Percentiles rank a stretch among this genome's conserved stretches.
These are phyloP conservation scores for Xylaria sp. DNA, from an alignment of 2,329 filamentous ascomycete species.

Conservation along the genomic window DNA sequence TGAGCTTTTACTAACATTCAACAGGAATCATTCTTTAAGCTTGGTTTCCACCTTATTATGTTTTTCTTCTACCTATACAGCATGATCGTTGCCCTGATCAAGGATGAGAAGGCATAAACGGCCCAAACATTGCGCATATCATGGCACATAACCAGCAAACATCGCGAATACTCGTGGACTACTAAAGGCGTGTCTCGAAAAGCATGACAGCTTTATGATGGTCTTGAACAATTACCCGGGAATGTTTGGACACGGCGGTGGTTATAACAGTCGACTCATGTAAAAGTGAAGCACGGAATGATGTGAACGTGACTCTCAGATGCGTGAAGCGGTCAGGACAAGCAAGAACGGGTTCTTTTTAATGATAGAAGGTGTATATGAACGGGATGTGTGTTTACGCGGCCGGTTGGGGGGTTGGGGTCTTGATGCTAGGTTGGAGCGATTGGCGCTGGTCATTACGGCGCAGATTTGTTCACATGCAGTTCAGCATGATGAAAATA, in stretches of 20 bases:
- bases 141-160: conserved; percentile 6
- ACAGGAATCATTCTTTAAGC: conserved; percentile 98
- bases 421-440: conserved; percentile 13
- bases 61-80: conserved; percentile 99
- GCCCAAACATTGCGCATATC: conserved; percentile 10
- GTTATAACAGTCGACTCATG: conserved; percentile 2
- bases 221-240: conserved; percentile 11
- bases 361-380: conserved; percentile 32
- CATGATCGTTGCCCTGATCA: conserved; percentile 97
- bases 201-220: not conserved
- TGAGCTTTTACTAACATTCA: conserved; percentile 26
- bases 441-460: conserved; percentile 31
- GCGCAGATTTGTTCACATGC: conserved; percentile 30
- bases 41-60: conserved; percentile 98
- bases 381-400: conserved; percentile 25
- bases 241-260: conserved; percentile 24
- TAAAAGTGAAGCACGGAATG: conserved; percentile 8
- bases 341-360: conserved; percentile 6
- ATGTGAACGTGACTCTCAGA: conserved; percentile 9
- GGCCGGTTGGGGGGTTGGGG: conserved; percentile 11
- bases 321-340: conserved; percentile 6
- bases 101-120: conserved; percentile 85
- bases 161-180: conserved; percentile 5
- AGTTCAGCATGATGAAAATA: conserved; percentile 30
- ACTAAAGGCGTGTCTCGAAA: conserved; percentile 2